Base-by-base conservation (phyloP, 2,329 filamentous ascomycete genomes). In the Magnaporthiopsis poae region DNA sequence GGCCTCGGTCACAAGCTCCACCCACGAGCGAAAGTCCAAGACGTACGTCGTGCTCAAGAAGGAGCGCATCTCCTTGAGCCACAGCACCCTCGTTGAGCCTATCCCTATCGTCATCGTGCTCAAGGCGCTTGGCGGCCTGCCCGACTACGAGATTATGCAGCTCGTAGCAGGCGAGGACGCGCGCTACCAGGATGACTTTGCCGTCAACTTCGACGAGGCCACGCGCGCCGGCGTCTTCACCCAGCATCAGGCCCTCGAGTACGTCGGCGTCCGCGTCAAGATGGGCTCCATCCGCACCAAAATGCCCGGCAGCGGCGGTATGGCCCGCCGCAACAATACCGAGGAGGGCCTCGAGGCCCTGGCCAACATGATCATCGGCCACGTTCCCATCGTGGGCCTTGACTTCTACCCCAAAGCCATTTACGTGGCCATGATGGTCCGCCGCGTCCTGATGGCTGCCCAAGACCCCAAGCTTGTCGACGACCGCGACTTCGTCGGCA, bases 351-450 rank as follows among this genome's bases (percentile, higher is more conserved):
- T 99, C 1, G 95, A 99, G 75, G 93, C 94, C 27, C 83, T 99
- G 60, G 90, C 93, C 25, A 94, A 92, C 73, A 90, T 98, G 66
- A 90, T 99, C 69, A 92, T 99, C 68, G 94, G 95, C 8, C 95
- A 99, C 72, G 93, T 99, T 36, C 90, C 92, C 5, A 93, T 99
- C 56, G 86, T 91, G 71, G 91, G 91, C 62, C 86, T 96, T 71
- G 93, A 99, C 74, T 98, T 98, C 76, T 88, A 95, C 66, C 93
- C 94, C n/a, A 99, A 99, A 75, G 93, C 94, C 29, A 85, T 98
- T 11, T 99, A 98, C 73, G 87, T 99, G 66, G 94, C 94, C 63
- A 91, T 96, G 81, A 99, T 99, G 95, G 91, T 92, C 35, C 89
- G 95, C n/a, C 87, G 93, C 76, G 93, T 98, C 3, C 79, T 99